phyloP scores from a whole-genome alignment of 2,329 filamentous ascomycete genomes.

The Curvularia spicifera region DNA sequence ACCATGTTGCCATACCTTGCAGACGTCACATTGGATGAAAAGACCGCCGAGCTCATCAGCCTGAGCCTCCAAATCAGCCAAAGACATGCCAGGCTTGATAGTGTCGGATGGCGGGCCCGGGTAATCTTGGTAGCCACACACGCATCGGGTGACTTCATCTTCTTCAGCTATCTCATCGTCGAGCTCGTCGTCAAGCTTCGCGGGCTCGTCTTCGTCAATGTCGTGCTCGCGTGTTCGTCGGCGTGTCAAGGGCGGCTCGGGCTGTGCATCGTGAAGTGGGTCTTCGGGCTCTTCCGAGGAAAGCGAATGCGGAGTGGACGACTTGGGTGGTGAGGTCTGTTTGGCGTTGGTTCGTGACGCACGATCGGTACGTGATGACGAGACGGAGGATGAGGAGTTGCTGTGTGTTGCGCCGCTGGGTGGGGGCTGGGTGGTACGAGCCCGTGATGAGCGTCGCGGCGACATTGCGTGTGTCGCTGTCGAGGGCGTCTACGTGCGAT shows the following conservation, averaged over 20 bases:
- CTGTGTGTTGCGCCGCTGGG: slow-evolving; percentile 72
- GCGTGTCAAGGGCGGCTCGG: slow-evolving; percentile 73
- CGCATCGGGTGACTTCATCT: slow-evolving; percentile 92
- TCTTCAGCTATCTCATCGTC: slow-evolving; percentile 69
- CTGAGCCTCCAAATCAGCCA: slow-evolving; percentile 58
- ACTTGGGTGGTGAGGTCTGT: slow-evolving; percentile 74
- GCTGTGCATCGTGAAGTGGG: slow-evolving; percentile 55
- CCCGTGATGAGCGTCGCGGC: slow-evolving; percentile 89
- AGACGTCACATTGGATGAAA: slow-evolving; percentile 97
- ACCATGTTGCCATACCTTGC: slow-evolving; percentile 98
- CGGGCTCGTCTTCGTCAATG: slow-evolving; percentile 61
- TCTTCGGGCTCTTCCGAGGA: slow-evolving; percentile 73
- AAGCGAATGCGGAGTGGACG: slow-evolving; percentile 73
- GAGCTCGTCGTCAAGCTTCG: slow-evolving; percentile 60
- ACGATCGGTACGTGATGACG: slow-evolving; percentile 77
- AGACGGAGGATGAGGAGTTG: slow-evolving; percentile 73
- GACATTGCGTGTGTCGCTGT: slow-evolving; percentile 56
- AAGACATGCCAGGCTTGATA: slow-evolving; percentile 60
- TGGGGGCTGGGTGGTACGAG: slow-evolving; percentile 75
- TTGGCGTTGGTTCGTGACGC: slow-evolving; percentile 75
- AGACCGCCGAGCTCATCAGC: slow-evolving; percentile 86
- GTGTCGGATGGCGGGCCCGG: slow-evolving; percentile 75
- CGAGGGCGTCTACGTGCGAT: slow-evolving; percentile 4
- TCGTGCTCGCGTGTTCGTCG: slow-evolving; percentile 80
- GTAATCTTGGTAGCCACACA: slow-evolving; percentile 94